Evolutionary conservation across 768 basidiomycete genomes (phyloP).

Genomic region (Mycena kentingensis): DNA sequence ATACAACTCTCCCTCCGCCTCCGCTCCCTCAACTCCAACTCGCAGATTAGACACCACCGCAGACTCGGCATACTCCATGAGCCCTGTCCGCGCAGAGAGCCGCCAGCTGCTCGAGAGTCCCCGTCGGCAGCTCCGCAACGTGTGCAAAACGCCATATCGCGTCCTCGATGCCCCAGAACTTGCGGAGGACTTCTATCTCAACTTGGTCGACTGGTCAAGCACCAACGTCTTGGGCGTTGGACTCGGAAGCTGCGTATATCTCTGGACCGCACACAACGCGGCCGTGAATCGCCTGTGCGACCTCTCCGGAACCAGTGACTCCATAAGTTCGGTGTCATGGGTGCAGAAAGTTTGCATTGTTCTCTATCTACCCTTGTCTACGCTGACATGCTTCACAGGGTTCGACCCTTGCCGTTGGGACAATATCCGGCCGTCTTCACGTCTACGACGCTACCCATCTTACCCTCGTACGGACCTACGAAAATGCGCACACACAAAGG

Average conservation of each 20-base stretch:
- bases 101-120: constrained; percentile 84
- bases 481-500: constrained; percentile 81
- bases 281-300: constrained; percentile 92
- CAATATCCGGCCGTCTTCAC: constrained; percentile 83
- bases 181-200: constrained; percentile 98
- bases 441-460: constrained; percentile 90
- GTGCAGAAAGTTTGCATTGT: constrained; percentile 66
- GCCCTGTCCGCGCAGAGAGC: constrained; percentile 83
- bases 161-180: constrained; percentile 97
- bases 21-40: constrained; percentile 50
- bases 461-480: constrained; percentile 76
- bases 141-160: constrained; percentile 94
- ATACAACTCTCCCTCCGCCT: constrained; percentile 64
- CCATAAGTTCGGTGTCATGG: constrained; percentile 89
- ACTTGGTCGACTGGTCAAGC: constrained; percentile 95
- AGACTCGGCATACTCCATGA: constrained; percentile 88
- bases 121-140: constrained; percentile 73
- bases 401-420: constrained; percentile 89
- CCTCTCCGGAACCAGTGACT: constrained; percentile 63
- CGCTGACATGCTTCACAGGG: constrained; percentile 45
- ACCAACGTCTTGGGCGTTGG: constrained; percentile 96
- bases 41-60: constrained; percentile 77
- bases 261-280: constrained; percentile 96
- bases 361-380: neutral
- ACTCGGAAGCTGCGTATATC: constrained; percentile 88